Base-by-base conservation (phyloP, 78 protist genomes). In the Dictyostelium purpureum region DNA sequence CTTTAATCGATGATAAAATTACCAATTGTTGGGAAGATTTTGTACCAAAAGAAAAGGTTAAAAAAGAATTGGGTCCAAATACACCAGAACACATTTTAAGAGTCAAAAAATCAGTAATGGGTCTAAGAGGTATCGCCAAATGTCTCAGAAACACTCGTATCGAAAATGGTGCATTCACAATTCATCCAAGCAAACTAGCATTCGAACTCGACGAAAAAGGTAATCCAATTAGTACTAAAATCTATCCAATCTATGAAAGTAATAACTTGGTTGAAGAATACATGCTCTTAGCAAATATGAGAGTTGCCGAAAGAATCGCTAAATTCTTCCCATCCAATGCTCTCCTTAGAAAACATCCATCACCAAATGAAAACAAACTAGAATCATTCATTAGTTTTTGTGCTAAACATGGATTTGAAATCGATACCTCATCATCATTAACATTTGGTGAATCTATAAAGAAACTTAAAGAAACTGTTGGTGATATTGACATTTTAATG, bases 201-300 rank as follows among this genome's bases (percentile, higher is more conserved):
- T 56, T 95, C 43, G 43, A 80, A 51, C 77, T 98, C 43, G 89
- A 94, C 28, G 90, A 69, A 2, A 65, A 87, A 33, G 79, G 97
- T 47, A 66, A 66, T 14, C 97, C 96, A n/a, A 57, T 51, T 9
- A 98, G 95, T 6, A 95, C 98, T 1, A 71, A 94, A 33, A 42
- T 45, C 75, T 88, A 88, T 74, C 79, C 40, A 52, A 70, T 74
- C 66, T 57, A n/a, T 4, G 97, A 91, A 59, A 37, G 88, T 16
- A 97, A 97, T 31, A 26, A 51, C 24, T 51, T 97, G 33, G 94
- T 98, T 0, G 99, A 98, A 87, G 99, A 98, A 79, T 97, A 97
- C 54, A 98, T 98, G 99, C 88, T 98, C 2, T 77, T 97, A 6
- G 99, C 99, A 38, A 98, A 98, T 90, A 81, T 76, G 77, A 43